Conservation (phyloP, 2,329 filamentous ascomycete species). For the Paecilomyces sp. region DNA sequence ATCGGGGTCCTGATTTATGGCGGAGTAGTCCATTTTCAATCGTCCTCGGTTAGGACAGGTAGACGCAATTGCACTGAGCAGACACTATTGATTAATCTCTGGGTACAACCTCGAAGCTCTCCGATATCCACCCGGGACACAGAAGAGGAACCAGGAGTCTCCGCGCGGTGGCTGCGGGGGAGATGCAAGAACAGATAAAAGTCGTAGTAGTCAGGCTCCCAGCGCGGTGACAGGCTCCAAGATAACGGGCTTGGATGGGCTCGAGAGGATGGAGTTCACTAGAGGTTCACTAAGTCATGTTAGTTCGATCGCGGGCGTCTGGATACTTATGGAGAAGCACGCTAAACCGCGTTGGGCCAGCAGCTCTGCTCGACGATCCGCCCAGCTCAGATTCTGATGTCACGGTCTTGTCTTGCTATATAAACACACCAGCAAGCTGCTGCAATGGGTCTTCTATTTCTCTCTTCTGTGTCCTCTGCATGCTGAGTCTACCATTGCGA, state of each 20-base stretch:
- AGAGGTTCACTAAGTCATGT: neutral
- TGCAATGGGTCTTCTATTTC: neutral
- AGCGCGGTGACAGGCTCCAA: neutral
- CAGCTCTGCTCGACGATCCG: neutral
- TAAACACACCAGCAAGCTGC: neutral
- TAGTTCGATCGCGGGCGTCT: neutral
- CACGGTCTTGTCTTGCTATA: neutral
- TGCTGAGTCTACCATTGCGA: constrained; percentile 3
- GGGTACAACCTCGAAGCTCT: neutral
- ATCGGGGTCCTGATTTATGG: constrained; percentile 50
- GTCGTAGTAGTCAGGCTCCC: neutral
- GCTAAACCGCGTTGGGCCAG: neutral
- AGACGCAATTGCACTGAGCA: neutral
- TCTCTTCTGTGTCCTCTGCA: neutral
- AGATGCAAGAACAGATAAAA: neutral
- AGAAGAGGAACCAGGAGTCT: neutral
- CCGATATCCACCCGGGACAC: neutral
- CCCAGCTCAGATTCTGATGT: neutral
- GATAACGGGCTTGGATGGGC: neutral
- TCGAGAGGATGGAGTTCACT: neutral
- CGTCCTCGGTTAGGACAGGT: neutral
- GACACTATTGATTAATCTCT: neutral
- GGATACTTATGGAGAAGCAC: neutral
- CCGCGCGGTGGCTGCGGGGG: neutral
- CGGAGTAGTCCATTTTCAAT: constrained; percentile 58